phyloP scores from a whole-genome alignment of 495 filamentous ascomycete species.

The Aspergillus indologenus region DNA sequence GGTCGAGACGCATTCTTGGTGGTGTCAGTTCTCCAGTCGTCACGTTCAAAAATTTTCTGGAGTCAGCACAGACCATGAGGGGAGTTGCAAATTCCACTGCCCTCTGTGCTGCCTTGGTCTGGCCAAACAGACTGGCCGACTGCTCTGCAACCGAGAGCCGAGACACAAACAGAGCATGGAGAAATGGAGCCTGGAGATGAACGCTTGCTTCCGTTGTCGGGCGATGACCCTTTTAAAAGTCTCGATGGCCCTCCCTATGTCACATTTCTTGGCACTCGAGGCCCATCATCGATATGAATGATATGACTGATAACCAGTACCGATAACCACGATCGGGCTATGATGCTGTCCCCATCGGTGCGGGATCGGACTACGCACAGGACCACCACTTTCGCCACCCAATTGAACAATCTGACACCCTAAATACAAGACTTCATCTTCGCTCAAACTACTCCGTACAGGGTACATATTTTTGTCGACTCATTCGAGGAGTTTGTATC shows the following conservation, averaged over 20 bases:
- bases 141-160: conserved; percentile 9
- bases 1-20: background rate
- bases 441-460: no score
- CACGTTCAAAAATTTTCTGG: background rate
- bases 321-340: background rate
- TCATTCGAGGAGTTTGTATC: background rate
- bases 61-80: background rate
- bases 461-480: no score
- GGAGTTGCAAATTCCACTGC: background rate
- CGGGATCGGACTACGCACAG: background rate
- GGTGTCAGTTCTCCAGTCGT: background rate
- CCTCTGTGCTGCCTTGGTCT: conserved; percentile 8
- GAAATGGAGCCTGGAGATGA: background rate
- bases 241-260: background rate
- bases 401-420: background rate
- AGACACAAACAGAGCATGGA: conserved; percentile 6
- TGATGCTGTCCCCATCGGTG: background rate
- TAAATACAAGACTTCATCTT: background rate
- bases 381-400: background rate
- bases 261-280: background rate
- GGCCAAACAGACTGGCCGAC: conserved; percentile 3
- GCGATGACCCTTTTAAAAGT: conserved; percentile 1
- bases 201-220: conserved; percentile 9
- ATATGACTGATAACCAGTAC: background rate
- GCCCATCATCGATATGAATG: background rate